Conservation (phyloP, 73 alveolate species). For the Tetrahymena malaccensis region DNA sequence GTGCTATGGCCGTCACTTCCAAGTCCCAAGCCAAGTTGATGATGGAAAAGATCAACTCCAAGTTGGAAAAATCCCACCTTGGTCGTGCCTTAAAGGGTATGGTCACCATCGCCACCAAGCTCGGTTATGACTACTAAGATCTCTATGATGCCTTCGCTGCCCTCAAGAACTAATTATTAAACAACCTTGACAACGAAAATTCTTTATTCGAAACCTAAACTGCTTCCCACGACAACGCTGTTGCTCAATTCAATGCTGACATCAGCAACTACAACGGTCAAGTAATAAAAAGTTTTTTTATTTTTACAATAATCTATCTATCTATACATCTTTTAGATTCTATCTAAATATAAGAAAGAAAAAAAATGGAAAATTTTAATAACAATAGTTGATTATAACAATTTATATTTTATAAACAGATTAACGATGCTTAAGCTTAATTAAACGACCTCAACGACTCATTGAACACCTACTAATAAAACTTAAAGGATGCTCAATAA, state of each 20-base stretch:
- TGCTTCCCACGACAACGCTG: neutral
- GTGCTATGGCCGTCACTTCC: neutral
- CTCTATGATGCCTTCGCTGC: neutral
- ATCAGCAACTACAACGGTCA: neutral
- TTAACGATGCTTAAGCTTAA: neutral
- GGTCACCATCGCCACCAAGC: slow-evolving; percentile 1
- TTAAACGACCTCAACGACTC: neutral
- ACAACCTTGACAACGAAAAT: neutral
- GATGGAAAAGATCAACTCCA: neutral
- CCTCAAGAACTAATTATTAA: neutral
- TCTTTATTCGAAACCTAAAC: neutral
- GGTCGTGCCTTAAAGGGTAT: slow-evolving; percentile 1
- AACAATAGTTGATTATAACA: neutral
- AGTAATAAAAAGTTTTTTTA: neutral
- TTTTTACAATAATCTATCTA: neutral
- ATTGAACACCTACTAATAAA: neutral
- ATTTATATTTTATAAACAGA: neutral
- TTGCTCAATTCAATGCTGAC: neutral
- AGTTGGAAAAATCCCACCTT: neutral
- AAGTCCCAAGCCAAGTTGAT: neutral
- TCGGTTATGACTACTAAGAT: neutral
- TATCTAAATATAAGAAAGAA: neutral
- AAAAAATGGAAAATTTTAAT: neutral
- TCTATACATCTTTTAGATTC: neutral
- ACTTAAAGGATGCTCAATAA: neutral